Evolutionary conservation across 176 grass and related monocot genomes (phyloP).

Genomic region (Triticum monococcum): DNA sequence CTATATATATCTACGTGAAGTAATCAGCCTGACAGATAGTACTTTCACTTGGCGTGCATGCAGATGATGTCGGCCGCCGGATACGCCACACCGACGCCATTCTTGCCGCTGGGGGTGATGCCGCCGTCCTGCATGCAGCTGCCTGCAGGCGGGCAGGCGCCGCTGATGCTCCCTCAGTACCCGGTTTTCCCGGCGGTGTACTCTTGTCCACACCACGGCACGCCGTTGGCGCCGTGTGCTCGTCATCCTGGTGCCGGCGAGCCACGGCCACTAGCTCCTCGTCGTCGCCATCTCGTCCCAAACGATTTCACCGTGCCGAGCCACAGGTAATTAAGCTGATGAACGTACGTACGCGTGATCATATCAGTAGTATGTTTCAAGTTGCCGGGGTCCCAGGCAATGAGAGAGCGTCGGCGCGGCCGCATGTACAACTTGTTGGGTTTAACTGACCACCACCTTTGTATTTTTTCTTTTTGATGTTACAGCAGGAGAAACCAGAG

Average conservation of each 20-base stretch:
- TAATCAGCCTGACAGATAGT: background rate
- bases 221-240: background rate
- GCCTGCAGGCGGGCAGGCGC: background rate
- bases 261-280: background rate
- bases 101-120: background rate
- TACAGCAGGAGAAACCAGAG: background rate
- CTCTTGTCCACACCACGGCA: background rate
- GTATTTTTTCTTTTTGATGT: background rate
- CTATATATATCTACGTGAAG: background rate
- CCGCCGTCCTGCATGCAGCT: background rate
- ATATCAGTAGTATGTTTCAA: background rate
- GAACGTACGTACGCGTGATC: background rate
- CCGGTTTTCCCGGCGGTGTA: background rate
- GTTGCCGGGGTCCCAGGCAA: background rate
- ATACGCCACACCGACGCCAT: background rate
- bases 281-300: background rate
- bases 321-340: background rate
- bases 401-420: too few species aligned
- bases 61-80: background rate
- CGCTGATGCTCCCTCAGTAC: background rate
- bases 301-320: background rate
- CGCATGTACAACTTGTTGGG: background rate
- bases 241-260: background rate
- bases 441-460: background rate
- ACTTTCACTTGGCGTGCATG: background rate